These are phyloP conservation scores for Sungouiella thailandica DNA, from an alignment of 805 yeast genomes.

Conservation along the genomic window DNA sequence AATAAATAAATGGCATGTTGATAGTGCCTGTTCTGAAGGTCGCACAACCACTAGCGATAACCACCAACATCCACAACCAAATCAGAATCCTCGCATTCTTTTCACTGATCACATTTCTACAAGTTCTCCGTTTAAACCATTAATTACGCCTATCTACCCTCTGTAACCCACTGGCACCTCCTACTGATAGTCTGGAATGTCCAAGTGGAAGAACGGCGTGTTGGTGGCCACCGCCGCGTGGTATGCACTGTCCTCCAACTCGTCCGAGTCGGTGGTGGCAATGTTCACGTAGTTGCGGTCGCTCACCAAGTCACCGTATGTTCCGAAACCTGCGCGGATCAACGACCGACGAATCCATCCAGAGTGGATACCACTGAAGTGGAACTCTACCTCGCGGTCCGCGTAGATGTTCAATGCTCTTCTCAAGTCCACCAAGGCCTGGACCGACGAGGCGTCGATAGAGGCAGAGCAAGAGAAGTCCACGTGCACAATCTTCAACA, in stretches of 20 bases:
- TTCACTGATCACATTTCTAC: too few relatives aligned
- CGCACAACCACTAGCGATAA: too few relatives aligned
- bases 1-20: too few relatives aligned
- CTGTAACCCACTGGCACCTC: too few relatives aligned
- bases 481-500: slow-evolving; percentile 65
- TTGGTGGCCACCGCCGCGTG: slow-evolving; percentile 57
- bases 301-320: slow-evolving; percentile 37
- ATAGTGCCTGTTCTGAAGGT: too few relatives aligned
- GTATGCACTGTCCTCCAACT: slow-evolving; percentile 33
- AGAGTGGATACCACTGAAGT: slow-evolving; percentile 77
- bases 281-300: slow-evolving; percentile 38
- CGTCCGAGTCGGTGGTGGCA: slow-evolving; percentile 25
- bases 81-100: too few relatives aligned
- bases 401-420: slow-evolving; percentile 69
- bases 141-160: too few relatives aligned
- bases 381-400: slow-evolving; percentile 82
- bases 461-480: slow-evolving; percentile 77
- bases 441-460: slow-evolving; percentile 76
- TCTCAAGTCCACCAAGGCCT: slow-evolving; percentile 69
- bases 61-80: too few relatives aligned
- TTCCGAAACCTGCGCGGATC: slow-evolving; percentile 73
- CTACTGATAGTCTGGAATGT: slow-evolving; percentile 53
- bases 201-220: slow-evolving; percentile 75
- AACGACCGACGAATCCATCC: slow-evolving; percentile 85
- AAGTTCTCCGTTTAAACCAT: too few relatives aligned